A percentile compares a stretch with the other conserved stretches of the same genome.
These are phyloP conservation scores for Amorphotheca resinae DNA, from an alignment of 495 filamentous ascomycete genomes.

Conservation along the genomic window DNA sequence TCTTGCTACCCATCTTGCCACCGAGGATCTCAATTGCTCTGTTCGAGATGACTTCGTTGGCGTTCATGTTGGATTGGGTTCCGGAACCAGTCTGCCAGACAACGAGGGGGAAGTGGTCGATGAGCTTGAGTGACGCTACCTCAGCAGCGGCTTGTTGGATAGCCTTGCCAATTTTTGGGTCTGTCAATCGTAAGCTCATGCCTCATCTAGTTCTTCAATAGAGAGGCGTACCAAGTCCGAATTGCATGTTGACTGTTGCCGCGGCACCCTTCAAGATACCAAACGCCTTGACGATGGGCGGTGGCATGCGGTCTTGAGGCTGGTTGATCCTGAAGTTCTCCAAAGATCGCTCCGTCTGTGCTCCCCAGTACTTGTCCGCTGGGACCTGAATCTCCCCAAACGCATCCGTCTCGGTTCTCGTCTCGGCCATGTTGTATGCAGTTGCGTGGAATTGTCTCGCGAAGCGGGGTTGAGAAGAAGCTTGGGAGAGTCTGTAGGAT, in stretches of 20 bases:
- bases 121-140: constrained; percentile 84
- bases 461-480: constrained; percentile 16
- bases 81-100: constrained; percentile 99
- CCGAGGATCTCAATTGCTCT: constrained; percentile 96
- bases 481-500: constrained; percentile 2
- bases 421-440: constrained; percentile 37
- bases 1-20: constrained; percentile 87
- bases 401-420: constrained; percentile 85
- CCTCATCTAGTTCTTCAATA: neutral
- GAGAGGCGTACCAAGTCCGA: constrained; percentile 65
- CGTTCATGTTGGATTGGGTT: constrained; percentile 99
- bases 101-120: constrained; percentile 94
- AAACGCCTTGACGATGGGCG: constrained; percentile 81
- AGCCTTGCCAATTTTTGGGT: constrained; percentile 83
- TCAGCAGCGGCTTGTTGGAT: constrained; percentile 91
- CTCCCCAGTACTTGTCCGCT: constrained; percentile 96
- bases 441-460: constrained; percentile 36
- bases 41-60: constrained; percentile 99
- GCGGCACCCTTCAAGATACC: constrained; percentile 97
- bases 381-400: constrained; percentile 93
- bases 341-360: constrained; percentile 92
- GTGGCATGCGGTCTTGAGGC: constrained; percentile 96
- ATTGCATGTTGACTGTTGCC: constrained; percentile 91
- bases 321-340: constrained; percentile 99
- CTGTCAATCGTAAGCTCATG: constrained; percentile 30